phyloP scores from a whole-genome alignment of 768 basidiomycete species.

The Omphalotus guepiniiformis region DNA sequence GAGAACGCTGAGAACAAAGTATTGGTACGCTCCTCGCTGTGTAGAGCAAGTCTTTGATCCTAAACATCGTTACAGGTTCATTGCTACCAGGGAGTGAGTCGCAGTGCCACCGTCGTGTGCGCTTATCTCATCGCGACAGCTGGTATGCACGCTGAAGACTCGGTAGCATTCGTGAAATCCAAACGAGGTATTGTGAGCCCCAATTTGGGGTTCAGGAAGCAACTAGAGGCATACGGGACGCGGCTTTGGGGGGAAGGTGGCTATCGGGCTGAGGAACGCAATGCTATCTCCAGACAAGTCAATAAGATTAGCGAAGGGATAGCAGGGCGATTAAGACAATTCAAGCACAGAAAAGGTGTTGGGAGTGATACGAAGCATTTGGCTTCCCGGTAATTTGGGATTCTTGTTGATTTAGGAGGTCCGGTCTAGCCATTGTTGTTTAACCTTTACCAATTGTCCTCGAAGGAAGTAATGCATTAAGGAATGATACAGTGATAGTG shows the following conservation, averaged over 20 bases:
- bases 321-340: too few species aligned
- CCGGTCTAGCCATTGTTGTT: too few species aligned
- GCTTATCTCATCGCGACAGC: constrained; percentile 62
- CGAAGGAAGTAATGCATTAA: constrained; percentile 6
- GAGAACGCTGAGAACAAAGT: constrained; percentile 41
- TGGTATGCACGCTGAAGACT: constrained; percentile 47
- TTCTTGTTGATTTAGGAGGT: too few species aligned
- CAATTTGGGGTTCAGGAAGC: constrained; percentile 62
- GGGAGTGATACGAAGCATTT: too few species aligned
- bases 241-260: constrained; percentile 21
- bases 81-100: constrained; percentile 70
- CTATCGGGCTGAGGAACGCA: too few species aligned
- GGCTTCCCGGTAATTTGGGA: too few species aligned
- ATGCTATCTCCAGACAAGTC: too few species aligned
- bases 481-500: too few species aligned
- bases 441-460: too few species aligned
- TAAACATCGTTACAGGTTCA: constrained; percentile 50
- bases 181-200: constrained; percentile 60
- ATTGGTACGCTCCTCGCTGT: constrained; percentile 35
- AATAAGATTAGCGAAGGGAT: too few species aligned
- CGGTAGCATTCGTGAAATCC: constrained; percentile 50
- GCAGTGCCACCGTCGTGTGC: constrained; percentile 71
- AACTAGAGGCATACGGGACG: constrained; percentile 42
- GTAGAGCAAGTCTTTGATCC: background rate
- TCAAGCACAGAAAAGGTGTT: too few species aligned